Evolutionary conservation across 2,329 filamentous ascomycete species (phyloP).

Genomic region (Chalara sp.): DNA sequence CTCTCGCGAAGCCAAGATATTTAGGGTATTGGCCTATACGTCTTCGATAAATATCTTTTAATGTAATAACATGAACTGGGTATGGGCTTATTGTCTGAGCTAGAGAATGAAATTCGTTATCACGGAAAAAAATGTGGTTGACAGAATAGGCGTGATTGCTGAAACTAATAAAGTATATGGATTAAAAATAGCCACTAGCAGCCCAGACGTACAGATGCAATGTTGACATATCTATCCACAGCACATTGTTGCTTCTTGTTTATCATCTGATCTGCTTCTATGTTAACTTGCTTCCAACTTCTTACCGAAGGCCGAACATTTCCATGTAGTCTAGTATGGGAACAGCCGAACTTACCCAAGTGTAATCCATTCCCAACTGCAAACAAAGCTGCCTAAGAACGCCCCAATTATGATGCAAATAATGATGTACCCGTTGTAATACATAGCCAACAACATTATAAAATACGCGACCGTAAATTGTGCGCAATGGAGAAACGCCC

Average conservation of each 20-base stretch:
- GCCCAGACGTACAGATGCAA: no score
- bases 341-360: slow-evolving; percentile 12
- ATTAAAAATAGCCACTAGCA: no score
- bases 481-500: slow-evolving; percentile 60
- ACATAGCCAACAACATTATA: slow-evolving; percentile 64
- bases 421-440: slow-evolving; percentile 68
- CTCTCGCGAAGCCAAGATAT: no score
- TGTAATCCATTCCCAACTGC: slow-evolving; percentile 58
- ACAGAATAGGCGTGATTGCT: no score
- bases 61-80: no score
- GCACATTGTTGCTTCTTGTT: background rate
- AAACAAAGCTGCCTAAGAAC: slow-evolving; percentile 65
- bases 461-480: slow-evolving; percentile 75
- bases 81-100: no score
- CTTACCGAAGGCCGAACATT: background rate
- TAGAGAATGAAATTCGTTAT: no score
- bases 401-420: slow-evolving; percentile 75
- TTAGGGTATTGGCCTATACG: no score
- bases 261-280: background rate
- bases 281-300: background rate
- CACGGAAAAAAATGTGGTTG: no score
- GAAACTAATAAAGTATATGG: no score
- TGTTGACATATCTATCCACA: background rate
- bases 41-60: no score
- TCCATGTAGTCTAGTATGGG: background rate